phyloP scores from a whole-genome alignment of 306 rosid species.

The Casuarina glauca region DNA sequence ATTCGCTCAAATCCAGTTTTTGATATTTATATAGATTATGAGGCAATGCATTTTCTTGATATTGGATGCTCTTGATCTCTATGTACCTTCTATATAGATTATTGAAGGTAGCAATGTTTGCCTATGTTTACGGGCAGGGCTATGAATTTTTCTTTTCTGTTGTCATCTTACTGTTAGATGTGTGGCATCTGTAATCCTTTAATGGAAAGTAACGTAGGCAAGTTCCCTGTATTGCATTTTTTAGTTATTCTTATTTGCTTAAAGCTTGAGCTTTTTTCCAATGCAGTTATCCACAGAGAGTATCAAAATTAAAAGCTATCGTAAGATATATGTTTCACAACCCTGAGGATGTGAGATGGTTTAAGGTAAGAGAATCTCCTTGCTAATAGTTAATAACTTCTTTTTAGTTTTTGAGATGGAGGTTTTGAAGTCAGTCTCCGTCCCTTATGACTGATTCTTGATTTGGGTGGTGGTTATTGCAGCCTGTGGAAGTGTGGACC shows the following conservation, averaged over 20 bases:
- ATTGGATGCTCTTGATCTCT: background rate
- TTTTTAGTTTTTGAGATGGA: constrained; percentile 7
- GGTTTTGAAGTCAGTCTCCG: background rate
- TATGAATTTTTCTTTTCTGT: too few species aligned
- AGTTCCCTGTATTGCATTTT: background rate
- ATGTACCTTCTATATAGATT: background rate
- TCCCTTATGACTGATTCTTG: constrained; percentile 16
- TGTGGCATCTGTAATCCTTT: too few species aligned
- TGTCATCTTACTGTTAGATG: too few species aligned
- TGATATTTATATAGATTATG: background rate
- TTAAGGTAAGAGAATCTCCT: constrained; percentile 58
- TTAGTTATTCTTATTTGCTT: background rate
- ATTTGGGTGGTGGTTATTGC: constrained; percentile 43
- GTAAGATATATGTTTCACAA: constrained; percentile 85
- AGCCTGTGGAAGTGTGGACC: constrained; percentile 92
- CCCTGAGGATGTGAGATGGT: constrained; percentile 98
- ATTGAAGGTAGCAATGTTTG: too few species aligned
- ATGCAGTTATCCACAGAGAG: constrained; percentile 96
- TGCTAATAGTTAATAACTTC: constrained; percentile 6
- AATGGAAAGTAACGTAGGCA: background rate
- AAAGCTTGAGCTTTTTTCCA: constrained; percentile 22
- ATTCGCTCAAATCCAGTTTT: background rate
- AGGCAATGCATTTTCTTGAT: background rate
- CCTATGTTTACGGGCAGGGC: too few species aligned
- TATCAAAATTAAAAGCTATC: constrained; percentile 79